Conservation (phyloP, 139 green algal species). For the Chlamydomonas asymmetrica region DNA sequence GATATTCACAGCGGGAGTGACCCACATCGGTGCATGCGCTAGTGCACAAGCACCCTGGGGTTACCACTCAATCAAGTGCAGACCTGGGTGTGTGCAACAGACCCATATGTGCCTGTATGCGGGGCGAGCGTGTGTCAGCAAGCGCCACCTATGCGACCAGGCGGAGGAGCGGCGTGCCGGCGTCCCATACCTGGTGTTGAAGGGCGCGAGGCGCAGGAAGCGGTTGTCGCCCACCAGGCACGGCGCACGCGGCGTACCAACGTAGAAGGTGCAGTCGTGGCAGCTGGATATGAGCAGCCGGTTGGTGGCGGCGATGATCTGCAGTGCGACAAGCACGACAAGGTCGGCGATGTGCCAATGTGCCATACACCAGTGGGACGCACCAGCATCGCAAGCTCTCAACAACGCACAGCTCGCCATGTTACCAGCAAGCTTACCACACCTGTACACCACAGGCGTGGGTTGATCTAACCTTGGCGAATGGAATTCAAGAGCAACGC, state of each 20-base stretch:
- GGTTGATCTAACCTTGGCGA: too few species aligned
- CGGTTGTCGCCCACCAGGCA: constrained; percentile 77
- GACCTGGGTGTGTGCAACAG: too few species aligned
- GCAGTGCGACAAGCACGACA: constrained; percentile 13
- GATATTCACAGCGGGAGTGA: too few species aligned
- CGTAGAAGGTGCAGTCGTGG: constrained; percentile 84
- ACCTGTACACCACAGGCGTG: not conserved
- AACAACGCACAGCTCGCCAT: too few species aligned
- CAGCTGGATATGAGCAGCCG: constrained; percentile 68
- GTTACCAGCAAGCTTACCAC: not conserved
- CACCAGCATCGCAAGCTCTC: too few species aligned
- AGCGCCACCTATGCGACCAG: not conserved
- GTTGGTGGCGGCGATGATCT: constrained; percentile 60
- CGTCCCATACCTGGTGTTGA: constrained; percentile 73
- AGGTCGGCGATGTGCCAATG: too few species aligned
- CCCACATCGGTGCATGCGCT: too few species aligned
- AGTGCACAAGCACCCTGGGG: too few species aligned
- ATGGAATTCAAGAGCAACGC: too few species aligned
- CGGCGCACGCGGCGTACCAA: constrained; percentile 69
- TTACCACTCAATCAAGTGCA: too few species aligned
- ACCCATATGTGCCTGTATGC: too few species aligned
- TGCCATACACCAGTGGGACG: too few species aligned
- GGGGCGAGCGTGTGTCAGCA: not conserved
- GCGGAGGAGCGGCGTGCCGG: not conserved
- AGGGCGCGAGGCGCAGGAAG: constrained; percentile 81